Evolutionary conservation across 345 rosid genomes (phyloP).

Genomic region (Citrus mangshanensis): DNA sequence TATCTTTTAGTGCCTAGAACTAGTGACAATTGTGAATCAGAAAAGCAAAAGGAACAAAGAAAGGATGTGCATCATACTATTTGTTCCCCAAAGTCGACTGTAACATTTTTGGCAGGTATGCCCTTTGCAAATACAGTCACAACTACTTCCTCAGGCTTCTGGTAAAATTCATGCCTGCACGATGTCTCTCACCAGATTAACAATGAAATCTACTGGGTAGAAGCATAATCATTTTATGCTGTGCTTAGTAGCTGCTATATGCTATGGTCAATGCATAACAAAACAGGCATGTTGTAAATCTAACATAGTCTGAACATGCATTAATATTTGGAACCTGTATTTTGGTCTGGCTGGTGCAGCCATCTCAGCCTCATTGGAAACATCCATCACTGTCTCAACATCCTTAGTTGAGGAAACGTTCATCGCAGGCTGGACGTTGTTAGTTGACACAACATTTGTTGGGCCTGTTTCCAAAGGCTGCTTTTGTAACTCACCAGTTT

Average conservation of each 20-base stretch:
- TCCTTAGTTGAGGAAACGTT: conserved; percentile 1
- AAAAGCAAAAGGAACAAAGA: background rate
- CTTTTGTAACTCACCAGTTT: conserved; percentile 26
- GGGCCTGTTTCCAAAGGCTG: conserved; percentile 13
- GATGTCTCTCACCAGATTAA: conserved; percentile 4
- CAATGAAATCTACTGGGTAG: background rate
- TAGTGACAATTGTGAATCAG: background rate
- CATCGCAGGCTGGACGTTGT: conserved; percentile 13
- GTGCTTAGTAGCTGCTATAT: background rate
- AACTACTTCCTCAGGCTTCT: conserved; percentile 88
- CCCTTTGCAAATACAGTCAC: conserved; percentile 86
- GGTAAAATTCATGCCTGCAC: conserved; percentile 79
- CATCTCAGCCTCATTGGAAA: background rate
- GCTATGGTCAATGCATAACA: background rate
- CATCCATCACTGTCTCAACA: conserved; percentile 13
- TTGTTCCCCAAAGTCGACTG: conserved; percentile 82
- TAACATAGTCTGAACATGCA: background rate
- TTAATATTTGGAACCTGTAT: conserved; percentile 39
- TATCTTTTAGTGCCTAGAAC: background rate
- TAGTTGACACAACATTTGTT: conserved; percentile 4
- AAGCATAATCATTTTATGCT: background rate
- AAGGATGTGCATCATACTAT: conserved; percentile 43
- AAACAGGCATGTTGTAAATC: background rate
- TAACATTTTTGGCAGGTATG: conserved; percentile 49
- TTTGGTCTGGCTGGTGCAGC: conserved; percentile 36